A percentile compares a stretch with the other conserved stretches of the same genome.
Conservation (phyloP, 352 stramenopile species). For the Phytopythium kandeliae region DNA sequence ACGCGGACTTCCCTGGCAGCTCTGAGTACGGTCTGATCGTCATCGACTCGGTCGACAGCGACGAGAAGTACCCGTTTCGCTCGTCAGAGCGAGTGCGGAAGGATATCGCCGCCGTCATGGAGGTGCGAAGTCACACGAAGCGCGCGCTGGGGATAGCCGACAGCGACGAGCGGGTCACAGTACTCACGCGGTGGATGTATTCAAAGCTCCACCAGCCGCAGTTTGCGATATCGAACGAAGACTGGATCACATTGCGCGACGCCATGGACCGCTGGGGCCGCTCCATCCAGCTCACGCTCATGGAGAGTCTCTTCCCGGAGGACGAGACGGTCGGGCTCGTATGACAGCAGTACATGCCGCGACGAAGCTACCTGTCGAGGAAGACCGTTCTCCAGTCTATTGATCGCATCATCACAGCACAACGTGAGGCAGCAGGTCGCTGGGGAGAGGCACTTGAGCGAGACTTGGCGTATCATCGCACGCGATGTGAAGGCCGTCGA, state of each 20-base stretch:
- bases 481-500: too few relatives aligned
- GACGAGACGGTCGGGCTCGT: neutral
- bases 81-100: constrained; percentile 26
- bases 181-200: constrained; percentile 25
- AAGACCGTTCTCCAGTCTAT: too few relatives aligned
- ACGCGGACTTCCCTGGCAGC: constrained; percentile 13
- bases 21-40: constrained; percentile 29
- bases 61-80: constrained; percentile 40
- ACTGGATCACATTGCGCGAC: constrained; percentile 16
- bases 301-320: constrained; percentile 14
- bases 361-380: too few relatives aligned
- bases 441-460: too few relatives aligned
- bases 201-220: constrained; percentile 16
- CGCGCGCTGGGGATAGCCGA: neutral
- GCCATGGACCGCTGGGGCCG: constrained; percentile 26
- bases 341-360: too few relatives aligned
- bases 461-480: too few relatives aligned
- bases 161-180: constrained; percentile 17
- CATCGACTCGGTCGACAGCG: constrained; percentile 29
- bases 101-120: constrained; percentile 28
- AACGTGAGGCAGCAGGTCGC: too few relatives aligned
- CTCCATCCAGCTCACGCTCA: constrained; percentile 15
- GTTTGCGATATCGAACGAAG: constrained; percentile 16
- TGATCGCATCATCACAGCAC: too few relatives aligned
- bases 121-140: constrained; percentile 18